phyloP scores from a whole-genome alignment of 495 filamentous ascomycete genomes.

The Choiromyces venosus region DNA sequence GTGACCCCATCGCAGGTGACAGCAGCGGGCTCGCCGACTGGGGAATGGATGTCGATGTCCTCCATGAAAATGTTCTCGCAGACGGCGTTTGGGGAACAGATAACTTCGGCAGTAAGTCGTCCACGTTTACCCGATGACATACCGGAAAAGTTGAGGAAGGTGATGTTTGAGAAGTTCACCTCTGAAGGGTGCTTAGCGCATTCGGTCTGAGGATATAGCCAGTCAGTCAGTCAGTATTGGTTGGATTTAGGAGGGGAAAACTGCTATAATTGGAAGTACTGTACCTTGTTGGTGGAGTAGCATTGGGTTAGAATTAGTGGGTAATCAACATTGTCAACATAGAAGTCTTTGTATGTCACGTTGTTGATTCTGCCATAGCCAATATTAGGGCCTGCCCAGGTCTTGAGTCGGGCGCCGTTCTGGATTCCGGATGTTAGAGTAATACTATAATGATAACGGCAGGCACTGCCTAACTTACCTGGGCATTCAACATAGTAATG shows the following conservation, averaged over 20 bases:
- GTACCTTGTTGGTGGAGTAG: slow-evolving; percentile 52
- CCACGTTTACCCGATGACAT: slow-evolving; percentile 51
- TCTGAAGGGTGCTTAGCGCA: slow-evolving; percentile 51
- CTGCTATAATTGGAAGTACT: neutral
- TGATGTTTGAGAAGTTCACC: slow-evolving; percentile 54
- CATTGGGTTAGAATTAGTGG: slow-evolving; percentile 54
- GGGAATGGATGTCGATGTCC: slow-evolving; percentile 50
- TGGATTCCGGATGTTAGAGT: slow-evolving; percentile 14
- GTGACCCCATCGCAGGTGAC: slow-evolving; percentile 53
- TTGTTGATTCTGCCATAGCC: slow-evolving; percentile 58
- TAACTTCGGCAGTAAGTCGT: slow-evolving; percentile 49
- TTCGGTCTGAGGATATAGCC: slow-evolving; percentile 43
- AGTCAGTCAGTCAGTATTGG: slow-evolving; percentile 19
- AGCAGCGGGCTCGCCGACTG: slow-evolving; percentile 47
- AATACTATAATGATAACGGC: neutral
- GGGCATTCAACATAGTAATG: slow-evolving; percentile 52
- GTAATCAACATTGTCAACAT: slow-evolving; percentile 52
- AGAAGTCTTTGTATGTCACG: slow-evolving; percentile 56
- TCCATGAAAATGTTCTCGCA: slow-evolving; percentile 52
- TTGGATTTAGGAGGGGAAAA: neutral
- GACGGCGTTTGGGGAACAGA: slow-evolving; percentile 52
- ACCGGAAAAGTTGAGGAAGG: slow-evolving; percentile 54
- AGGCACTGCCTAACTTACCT: slow-evolving; percentile 15
- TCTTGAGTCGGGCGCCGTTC: slow-evolving; percentile 55
- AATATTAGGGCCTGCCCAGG: slow-evolving; percentile 51